phyloP scores from a whole-genome alignment of 1,284 basidiomycete genomes.

The Ganoderma boninense region DNA sequence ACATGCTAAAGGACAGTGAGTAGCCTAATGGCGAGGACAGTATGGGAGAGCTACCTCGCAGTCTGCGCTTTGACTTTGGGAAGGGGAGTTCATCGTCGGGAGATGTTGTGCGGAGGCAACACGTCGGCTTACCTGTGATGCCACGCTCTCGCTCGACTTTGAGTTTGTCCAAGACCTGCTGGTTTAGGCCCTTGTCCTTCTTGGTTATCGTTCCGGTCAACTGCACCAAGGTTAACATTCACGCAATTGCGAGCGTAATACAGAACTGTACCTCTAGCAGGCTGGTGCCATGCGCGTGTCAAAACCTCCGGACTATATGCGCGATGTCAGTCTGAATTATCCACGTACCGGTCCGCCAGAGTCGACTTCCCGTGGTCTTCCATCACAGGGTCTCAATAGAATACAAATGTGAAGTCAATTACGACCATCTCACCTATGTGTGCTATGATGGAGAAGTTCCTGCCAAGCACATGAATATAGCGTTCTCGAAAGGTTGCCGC shows the following conservation, averaged over 20 bases:
- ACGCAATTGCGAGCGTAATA: neutral
- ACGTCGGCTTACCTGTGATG: conserved; percentile 74
- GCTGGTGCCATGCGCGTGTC: conserved; percentile 43
- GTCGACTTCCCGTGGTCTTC: conserved; percentile 93
- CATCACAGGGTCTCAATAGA: neutral
- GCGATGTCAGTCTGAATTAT: neutral
- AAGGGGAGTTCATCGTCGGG: neutral
- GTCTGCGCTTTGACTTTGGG: conserved; percentile 87
- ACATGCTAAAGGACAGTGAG: conserved; percentile 66
- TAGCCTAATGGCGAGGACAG: neutral
- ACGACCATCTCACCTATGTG: conserved; percentile 73
- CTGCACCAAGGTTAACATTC: conserved; percentile 49
- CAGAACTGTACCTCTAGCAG: conserved; percentile 67
- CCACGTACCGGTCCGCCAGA: conserved; percentile 80
- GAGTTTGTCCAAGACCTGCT: conserved; percentile 94
- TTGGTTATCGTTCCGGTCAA: conserved; percentile 88
- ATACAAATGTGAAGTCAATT: neutral
- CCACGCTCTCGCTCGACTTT: conserved; percentile 97
- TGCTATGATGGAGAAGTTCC: conserved; percentile 95
- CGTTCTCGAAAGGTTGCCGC: neutral
- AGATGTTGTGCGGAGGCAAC: neutral
- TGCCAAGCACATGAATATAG: conserved; percentile 42
- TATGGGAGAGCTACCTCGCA: conserved; percentile 63
- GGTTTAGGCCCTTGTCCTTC: conserved; percentile 71
- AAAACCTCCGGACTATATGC: neutral